Evolutionary conservation across 495 filamentous ascomycete genomes (phyloP).

Genomic region (Aspergillus conjunctus): DNA sequence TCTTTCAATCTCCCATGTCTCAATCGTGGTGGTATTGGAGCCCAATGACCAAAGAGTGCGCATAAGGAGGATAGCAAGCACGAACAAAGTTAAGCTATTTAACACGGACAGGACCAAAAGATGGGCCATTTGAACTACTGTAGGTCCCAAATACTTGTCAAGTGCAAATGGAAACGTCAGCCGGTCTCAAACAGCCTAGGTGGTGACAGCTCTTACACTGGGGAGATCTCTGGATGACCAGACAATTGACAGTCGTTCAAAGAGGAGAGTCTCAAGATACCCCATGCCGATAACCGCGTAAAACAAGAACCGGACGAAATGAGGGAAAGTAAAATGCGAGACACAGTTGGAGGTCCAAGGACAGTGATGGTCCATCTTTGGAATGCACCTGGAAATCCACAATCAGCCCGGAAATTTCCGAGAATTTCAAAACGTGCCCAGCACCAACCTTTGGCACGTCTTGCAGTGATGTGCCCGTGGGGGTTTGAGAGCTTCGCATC

Average conservation of each 20-base stretch:
- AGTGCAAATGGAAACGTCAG: constrained; percentile 17
- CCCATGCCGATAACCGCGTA: constrained; percentile 71
- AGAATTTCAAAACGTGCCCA: not conserved
- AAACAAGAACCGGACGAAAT: constrained; percentile 86
- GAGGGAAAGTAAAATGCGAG: constrained; percentile 83
- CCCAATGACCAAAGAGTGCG: constrained; percentile 59
- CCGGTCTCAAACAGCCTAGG: not conserved
- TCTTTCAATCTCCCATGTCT: constrained; percentile 88
- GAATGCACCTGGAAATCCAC: constrained; percentile 68
- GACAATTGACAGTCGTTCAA: constrained; percentile 58
- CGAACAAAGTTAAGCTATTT: constrained; percentile 65
- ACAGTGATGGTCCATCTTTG: constrained; percentile 99
- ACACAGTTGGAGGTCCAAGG: constrained; percentile 96
- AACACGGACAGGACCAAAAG: constrained; percentile 65
- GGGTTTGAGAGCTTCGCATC: constrained; percentile 81
- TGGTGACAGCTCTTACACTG: constrained; percentile 48
- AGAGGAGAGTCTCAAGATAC: constrained; percentile 62
- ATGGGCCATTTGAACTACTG: constrained; percentile 58
- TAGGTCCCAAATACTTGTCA: constrained; percentile 73
- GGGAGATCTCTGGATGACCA: constrained; percentile 70
- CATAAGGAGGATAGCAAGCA: constrained; percentile 64
- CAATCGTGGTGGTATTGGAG: constrained; percentile 80
- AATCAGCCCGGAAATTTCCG: not conserved
- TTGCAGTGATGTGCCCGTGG: constrained; percentile 92
- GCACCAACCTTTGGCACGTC: constrained; percentile 66